phyloP scores from a whole-genome alignment of 805 yeast species.

The Saccharomycopsis fibuligera region DNA sequence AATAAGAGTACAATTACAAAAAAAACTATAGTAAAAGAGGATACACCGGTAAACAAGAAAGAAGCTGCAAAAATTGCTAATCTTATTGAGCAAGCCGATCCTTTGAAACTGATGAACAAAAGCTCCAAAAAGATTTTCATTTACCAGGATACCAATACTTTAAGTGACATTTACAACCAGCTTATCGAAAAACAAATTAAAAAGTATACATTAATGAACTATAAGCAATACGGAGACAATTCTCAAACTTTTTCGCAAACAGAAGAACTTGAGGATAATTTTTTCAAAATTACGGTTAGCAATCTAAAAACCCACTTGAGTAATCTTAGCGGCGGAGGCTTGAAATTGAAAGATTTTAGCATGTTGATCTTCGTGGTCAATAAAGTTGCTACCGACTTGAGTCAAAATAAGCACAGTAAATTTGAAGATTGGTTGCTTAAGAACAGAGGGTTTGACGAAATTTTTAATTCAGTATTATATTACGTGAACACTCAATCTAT shows the following conservation, averaged over 20 bases:
- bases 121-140: constrained; percentile 1
- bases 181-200: constrained; percentile 9
- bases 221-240: constrained; percentile 4
- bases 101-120: constrained; percentile 11
- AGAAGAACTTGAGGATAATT: background rate
- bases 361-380: constrained; percentile 5
- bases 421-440: constrained; percentile 4
- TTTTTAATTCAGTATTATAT: constrained; percentile 8
- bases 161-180: constrained; percentile 7
- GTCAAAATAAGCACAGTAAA: background rate
- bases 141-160: constrained; percentile 10
- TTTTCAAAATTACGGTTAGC: background rate
- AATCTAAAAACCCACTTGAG: constrained; percentile 4
- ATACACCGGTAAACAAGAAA: background rate
- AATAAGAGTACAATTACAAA: too few relatives aligned
- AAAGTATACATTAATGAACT: constrained; percentile 8
- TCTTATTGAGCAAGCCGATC: constrained; percentile 12
- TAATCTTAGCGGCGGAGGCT: constrained; percentile 3
- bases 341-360: constrained; percentile 9
- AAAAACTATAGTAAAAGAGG: background rate
- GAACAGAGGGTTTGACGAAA: constrained; percentile 11
- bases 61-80: constrained; percentile 3
- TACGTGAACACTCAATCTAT: constrained; percentile 2
- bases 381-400: background rate
- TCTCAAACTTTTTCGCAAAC: background rate